Conservation (phyloP, 768 basidiomycete genomes). For the Baorangia bicolor region DNA sequence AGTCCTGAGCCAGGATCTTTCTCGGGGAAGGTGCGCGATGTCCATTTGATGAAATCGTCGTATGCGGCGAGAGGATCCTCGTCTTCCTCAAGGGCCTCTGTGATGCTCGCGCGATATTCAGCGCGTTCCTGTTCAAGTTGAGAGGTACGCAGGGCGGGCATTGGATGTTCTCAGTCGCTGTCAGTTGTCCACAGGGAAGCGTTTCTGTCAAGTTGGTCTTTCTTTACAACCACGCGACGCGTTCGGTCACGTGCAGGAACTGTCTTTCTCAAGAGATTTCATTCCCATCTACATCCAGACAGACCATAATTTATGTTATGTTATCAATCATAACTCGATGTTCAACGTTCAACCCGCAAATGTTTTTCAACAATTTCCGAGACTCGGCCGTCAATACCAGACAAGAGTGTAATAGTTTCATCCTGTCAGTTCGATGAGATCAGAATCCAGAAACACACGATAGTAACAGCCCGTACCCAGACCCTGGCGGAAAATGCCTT, state of each 20-base stretch:
- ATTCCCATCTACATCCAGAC: background rate
- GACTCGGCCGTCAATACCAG: conserved; percentile 22
- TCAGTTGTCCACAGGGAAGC: background rate
- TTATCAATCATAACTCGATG: background rate
- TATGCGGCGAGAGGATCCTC: conserved; percentile 88
- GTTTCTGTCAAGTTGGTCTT: conserved; percentile 10
- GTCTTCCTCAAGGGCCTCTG: conserved; percentile 61
- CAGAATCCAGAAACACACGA: background rate
- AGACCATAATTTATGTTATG: no score
- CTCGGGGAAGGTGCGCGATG: conserved; percentile 73
- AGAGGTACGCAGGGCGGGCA: conserved; percentile 26
- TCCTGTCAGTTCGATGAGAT: conserved; percentile 10
- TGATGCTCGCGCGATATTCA: conserved; percentile 41
- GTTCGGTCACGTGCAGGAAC: conserved; percentile 26
- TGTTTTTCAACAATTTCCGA: conserved; percentile 17
- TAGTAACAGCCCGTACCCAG: conserved; percentile 30
- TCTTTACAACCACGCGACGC: conserved; percentile 29
- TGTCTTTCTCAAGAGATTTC: background rate
- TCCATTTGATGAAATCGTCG: conserved; percentile 88
- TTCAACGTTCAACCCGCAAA: conserved; percentile 5
- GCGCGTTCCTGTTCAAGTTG: conserved; percentile 32
- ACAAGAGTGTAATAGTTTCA: conserved; percentile 22
- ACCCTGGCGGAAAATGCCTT: conserved; percentile 25
- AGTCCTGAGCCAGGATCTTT: conserved; percentile 70
- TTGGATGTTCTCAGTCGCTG: conserved; percentile 10